Percentiles rank a stretch among this genome's conserved stretches.
Conservation (phyloP, 2,329 filamentous ascomycete species). For the Emmonsia crescens region DNA sequence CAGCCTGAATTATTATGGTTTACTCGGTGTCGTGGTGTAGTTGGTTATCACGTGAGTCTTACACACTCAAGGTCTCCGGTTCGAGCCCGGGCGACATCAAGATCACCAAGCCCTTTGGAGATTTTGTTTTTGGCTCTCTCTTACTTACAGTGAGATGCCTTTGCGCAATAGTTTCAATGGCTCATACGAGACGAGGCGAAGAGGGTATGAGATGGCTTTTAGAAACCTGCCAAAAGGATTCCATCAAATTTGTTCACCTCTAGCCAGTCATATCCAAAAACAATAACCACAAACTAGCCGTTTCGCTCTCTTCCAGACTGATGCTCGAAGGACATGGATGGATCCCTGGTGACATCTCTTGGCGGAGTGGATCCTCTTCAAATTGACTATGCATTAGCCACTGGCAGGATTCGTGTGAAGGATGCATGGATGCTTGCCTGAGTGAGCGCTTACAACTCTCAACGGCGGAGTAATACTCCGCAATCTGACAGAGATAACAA, state of each 20-base stretch:
- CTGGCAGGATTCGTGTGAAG: neutral
- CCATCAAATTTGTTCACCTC: neutral
- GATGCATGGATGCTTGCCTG: too few species aligned
- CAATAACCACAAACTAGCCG: neutral
- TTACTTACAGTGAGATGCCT: neutral
- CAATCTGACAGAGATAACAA: too few species aligned
- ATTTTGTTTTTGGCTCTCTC: neutral
- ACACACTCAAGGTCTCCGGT: neutral
- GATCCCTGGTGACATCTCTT: neutral
- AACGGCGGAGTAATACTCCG: neutral
- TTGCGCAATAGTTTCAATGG: too few species aligned
- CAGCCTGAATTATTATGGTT: neutral
- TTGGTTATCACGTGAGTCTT: conserved; percentile 1
- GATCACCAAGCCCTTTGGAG: neutral
- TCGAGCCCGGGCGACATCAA: neutral
- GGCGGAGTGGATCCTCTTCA: neutral
- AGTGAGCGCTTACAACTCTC: neutral
- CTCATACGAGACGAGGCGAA: too few species aligned
- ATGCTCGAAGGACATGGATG: neutral
- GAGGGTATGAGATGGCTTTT: too few species aligned
- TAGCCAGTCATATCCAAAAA: neutral
- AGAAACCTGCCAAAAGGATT: neutral
- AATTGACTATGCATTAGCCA: neutral
- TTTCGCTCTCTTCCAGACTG: neutral
- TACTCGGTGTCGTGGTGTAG: neutral